These are phyloP conservation scores for Talaromyces ruber DNA, from an alignment of 495 filamentous ascomycete species.

Conservation along the genomic window DNA sequence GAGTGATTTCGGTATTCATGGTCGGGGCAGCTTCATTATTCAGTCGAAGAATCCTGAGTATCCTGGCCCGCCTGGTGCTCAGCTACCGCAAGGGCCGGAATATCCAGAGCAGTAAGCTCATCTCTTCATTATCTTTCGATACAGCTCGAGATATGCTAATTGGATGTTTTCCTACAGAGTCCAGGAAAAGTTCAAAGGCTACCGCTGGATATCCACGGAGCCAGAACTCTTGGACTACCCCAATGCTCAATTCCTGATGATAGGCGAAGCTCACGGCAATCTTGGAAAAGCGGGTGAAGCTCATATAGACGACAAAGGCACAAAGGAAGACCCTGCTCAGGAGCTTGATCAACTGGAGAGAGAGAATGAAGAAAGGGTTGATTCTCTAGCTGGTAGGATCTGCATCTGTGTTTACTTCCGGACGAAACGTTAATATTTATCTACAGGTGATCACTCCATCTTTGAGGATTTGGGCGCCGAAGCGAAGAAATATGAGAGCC, in stretches of 20 bases:
- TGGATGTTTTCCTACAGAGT: constrained; percentile 30
- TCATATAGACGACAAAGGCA: constrained; percentile 46
- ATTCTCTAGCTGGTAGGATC: constrained; percentile 43
- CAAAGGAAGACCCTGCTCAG: constrained; percentile 51
- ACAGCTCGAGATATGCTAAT: neutral
- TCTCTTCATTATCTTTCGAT: neutral
- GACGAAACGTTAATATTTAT: neutral
- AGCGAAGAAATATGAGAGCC: constrained; percentile 40
- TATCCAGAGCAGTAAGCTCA: constrained; percentile 63
- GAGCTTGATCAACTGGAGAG: constrained; percentile 52
- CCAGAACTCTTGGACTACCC: constrained; percentile 72
- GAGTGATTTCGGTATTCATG: constrained; percentile 61
- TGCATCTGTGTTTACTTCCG: neutral
- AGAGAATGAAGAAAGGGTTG: constrained; percentile 52
- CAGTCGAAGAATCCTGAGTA: constrained; percentile 74
- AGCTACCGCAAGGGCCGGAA: constrained; percentile 55
- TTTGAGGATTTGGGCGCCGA: constrained; percentile 45
- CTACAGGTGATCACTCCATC: constrained; percentile 39
- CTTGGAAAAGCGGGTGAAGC: constrained; percentile 55
- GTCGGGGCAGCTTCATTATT: constrained; percentile 69
- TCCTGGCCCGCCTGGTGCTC: constrained; percentile 52
- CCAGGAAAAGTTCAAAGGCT: constrained; percentile 61
- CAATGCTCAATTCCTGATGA: constrained; percentile 73
- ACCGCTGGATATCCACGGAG: constrained; percentile 64
- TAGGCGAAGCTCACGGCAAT: constrained; percentile 59